Conservation (phyloP, 176 grass and related monocot genomes). For the Rhynchospora pubera region DNA sequence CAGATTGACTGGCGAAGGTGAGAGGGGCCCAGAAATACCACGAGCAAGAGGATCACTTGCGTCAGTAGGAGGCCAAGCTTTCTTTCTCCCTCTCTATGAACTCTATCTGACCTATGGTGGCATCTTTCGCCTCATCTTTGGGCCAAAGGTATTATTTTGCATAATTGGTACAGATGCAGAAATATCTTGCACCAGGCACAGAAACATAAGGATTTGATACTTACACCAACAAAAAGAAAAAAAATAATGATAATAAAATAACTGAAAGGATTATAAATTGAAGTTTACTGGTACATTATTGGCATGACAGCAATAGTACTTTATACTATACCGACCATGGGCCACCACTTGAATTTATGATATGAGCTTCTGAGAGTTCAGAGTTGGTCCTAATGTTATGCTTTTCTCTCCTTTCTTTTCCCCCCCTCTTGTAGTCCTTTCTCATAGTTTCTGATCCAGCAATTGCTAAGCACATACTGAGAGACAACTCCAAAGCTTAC, state of each 20-base stretch:
- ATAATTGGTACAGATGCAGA: neutral
- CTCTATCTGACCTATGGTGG: constrained; percentile 88
- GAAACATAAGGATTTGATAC: neutral
- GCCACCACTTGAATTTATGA: neutral
- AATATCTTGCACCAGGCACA: neutral
- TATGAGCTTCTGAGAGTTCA: neutral
- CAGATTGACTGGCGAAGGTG: constrained; percentile 26
- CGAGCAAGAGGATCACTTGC: constrained; percentile 53
- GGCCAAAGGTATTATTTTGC: constrained; percentile 53
- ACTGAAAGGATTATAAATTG: neutral
- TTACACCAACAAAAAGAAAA: neutral
- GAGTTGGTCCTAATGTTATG: neutral
- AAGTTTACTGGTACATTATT: neutral
- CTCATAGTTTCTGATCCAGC: constrained; percentile 89
- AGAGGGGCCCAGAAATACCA: constrained; percentile 46
- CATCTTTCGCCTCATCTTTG: constrained; percentile 89
- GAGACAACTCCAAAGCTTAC: constrained; percentile 78
- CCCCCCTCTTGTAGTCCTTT: constrained; percentile 48
- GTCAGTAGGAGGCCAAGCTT: constrained; percentile 52
- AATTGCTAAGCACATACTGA: constrained; percentile 85
- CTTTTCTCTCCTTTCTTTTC: neutral
- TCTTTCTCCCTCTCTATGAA: constrained; percentile 87
- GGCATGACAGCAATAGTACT: neutral
- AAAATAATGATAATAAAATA: neutral
- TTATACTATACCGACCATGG: neutral